Percentiles rank a stretch among this genome's conserved stretches.
Conservation (phyloP, 345 rosid species). For the Gossypium stocksii region DNA sequence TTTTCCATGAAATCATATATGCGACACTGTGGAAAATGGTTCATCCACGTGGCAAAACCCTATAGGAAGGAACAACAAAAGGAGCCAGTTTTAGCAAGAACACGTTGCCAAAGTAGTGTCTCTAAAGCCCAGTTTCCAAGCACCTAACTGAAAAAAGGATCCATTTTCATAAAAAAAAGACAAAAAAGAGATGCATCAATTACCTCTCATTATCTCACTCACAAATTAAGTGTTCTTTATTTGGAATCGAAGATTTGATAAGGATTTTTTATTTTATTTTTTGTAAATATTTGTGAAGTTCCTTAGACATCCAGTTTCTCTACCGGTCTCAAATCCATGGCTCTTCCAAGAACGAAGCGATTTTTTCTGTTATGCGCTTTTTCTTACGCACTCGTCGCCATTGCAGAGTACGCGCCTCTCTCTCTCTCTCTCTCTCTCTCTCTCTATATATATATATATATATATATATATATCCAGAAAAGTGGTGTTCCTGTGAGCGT, state of each 20-base stretch:
- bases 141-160: neutral
- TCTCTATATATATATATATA: neutral
- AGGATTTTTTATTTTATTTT: no score
- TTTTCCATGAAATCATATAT: neutral
- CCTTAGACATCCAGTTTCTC: slow-evolving; percentile 41
- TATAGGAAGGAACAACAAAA: slow-evolving; percentile 1
- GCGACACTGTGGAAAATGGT: neutral
- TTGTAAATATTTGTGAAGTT: neutral
- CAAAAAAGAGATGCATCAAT: neutral
- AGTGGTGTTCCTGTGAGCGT: neutral
- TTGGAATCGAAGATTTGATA: slow-evolving; percentile 5
- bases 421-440: neutral
- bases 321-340: slow-evolving; percentile 48
- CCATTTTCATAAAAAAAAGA: neutral
- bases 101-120: slow-evolving; percentile 6
- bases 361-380: slow-evolving; percentile 51
- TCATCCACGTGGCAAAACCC: neutral
- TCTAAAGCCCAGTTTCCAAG: neutral
- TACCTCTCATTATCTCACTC: neutral
- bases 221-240: neutral
- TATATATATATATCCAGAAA: neutral
- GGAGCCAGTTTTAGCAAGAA: neutral
- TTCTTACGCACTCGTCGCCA: slow-evolving; percentile 35
- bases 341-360: slow-evolving; percentile 39
- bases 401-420: slow-evolving; percentile 52